Evolutionary conservation across 2,329 filamentous ascomycete species (phyloP).

Genomic region (Stagonosporopsis vannaccii): DNA sequence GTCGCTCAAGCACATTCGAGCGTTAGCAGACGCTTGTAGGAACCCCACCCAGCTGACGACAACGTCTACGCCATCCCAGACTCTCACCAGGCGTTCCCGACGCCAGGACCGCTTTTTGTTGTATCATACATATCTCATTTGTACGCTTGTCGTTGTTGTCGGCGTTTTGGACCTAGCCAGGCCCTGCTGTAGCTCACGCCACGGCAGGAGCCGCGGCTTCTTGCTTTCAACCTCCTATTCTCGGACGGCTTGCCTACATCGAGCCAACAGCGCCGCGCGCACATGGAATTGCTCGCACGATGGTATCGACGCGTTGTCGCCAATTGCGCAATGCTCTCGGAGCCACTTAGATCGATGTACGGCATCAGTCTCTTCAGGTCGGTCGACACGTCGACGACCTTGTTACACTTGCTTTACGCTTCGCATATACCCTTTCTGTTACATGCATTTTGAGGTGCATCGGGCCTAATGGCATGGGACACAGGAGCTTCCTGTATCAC

Average conservation of each 20-base stretch:
- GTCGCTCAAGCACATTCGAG: conserved; percentile 49
- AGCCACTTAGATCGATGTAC: conserved; percentile 8
- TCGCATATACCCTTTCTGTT: conserved; percentile 38
- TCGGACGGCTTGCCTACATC: conserved; percentile 17
- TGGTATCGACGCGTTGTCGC: conserved; percentile 5
- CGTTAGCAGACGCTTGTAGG: conserved; percentile 30
- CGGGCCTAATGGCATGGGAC: conserved; percentile 23
- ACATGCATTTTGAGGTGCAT: conserved; percentile 23
- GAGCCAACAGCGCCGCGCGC: conserved; percentile 14
- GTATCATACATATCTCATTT: conserved; percentile 33
- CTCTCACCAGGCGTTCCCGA: conserved; percentile 24
- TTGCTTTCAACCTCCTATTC: conserved; percentile 16
- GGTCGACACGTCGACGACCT: conserved; percentile 19
- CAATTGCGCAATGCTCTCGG: not conserved
- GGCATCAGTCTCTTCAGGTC: conserved; percentile 19
- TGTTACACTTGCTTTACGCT: conserved; percentile 20
- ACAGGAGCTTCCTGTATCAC: conserved; percentile 13
- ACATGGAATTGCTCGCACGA: conserved; percentile 6
- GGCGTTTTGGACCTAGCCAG: conserved; percentile 20
- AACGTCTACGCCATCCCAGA: conserved; percentile 13
- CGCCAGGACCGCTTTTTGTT: conserved; percentile 20
- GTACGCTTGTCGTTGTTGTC: conserved; percentile 24
- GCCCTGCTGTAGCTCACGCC: conserved; percentile 12
- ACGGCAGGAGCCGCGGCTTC: conserved; percentile 20
- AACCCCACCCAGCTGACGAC: conserved; percentile 32